Base-by-base conservation (phyloP, 1,284 basidiomycete genomes). In the Cutaneotrichosporon sp. region DNA sequence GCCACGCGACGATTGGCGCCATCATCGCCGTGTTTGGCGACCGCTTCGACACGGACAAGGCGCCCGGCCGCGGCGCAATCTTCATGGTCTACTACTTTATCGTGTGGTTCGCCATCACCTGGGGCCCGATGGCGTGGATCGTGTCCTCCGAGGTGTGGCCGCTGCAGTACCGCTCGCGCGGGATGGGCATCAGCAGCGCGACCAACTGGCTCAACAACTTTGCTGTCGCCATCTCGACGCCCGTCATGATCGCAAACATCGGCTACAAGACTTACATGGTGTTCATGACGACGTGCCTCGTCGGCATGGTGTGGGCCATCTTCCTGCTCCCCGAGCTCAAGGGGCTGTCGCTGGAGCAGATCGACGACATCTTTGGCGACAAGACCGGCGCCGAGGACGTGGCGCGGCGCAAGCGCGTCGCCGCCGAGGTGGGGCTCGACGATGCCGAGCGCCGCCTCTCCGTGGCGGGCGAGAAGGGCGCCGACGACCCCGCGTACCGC, bases 51-150 rank as follows among this genome's bases (percentile, higher is more conserved):
- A 43, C 22, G 11, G 45, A 67, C 59, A 65, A 65, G 55, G 63
- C 61, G 10, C 64, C 65, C 8, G 54, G 54, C 14, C 64, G 60
- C 51, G 60, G 59, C 4, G 67, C 65, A 13, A 59, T 64, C 27
- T 59, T 62, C 36, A 60, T 62, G 60, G 64, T 75, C 25, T 77
- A 70, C 63, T 74, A 72, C 69, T 77, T 73, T 63, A 74, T 76
- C 58, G 67, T 69, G 52, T 72, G 67, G 54, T 79, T 79, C 51
- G 76, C 76, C 20, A 67, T 74, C 25, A 76, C 78, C 7, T 79
- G 78, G 78, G 78, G 77, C 31, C 76, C 74, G 22, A 63, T 76
- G 8, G 75, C 77, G 14, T 79, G 77, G 77, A 74, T 77, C 56
- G 77, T 79, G 14, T 72, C 69, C 14, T 72, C 75, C 29, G 78